Percentiles rank a stretch among this genome's conserved stretches.
Evolutionary conservation across 2,329 filamentous ascomycete species (phyloP).

Genomic region (Beauveria australis): DNA sequence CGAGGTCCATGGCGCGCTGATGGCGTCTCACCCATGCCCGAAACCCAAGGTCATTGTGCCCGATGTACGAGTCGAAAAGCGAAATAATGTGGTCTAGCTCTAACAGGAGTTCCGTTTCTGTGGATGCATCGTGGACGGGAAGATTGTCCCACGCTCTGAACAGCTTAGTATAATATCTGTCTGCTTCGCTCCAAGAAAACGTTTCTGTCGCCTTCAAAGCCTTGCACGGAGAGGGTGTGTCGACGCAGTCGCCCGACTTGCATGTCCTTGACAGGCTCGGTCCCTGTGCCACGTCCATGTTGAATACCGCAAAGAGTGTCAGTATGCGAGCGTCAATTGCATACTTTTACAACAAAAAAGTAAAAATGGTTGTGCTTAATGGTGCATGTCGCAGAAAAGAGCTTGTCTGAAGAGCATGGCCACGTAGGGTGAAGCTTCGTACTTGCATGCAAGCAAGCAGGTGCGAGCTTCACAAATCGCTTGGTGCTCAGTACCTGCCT

Average conservation of each 20-base stretch:
- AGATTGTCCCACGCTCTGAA: conserved; percentile 8
- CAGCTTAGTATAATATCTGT: conserved; percentile 5
- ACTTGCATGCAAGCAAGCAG: not conserved
- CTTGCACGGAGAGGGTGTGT: not conserved
- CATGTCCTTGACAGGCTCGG: not conserved
- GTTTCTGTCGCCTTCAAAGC: not conserved
- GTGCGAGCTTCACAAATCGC: not conserved
- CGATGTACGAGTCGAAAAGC: conserved; percentile 17
- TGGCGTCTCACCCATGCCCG: conserved; percentile 15
- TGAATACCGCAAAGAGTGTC: not conserved
- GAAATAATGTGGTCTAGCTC: conserved; percentile 18
- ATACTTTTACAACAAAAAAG: not conserved
- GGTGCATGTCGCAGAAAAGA: not conserved
- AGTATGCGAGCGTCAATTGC: not conserved
- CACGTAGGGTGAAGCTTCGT: not conserved
- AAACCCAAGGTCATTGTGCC: conserved; percentile 18
- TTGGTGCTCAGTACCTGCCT: not conserved
- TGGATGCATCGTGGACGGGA: conserved; percentile 6
- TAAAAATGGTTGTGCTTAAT: not conserved
- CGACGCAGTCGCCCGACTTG: not conserved
- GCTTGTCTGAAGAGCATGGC: not conserved
- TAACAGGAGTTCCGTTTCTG: conserved; percentile 6
- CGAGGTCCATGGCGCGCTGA: conserved; percentile 17
- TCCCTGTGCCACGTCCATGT: not conserved
- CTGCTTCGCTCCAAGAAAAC: not conserved